Conservation (phyloP, 768 basidiomycete species). For the Kwoniella sp. region DNA sequence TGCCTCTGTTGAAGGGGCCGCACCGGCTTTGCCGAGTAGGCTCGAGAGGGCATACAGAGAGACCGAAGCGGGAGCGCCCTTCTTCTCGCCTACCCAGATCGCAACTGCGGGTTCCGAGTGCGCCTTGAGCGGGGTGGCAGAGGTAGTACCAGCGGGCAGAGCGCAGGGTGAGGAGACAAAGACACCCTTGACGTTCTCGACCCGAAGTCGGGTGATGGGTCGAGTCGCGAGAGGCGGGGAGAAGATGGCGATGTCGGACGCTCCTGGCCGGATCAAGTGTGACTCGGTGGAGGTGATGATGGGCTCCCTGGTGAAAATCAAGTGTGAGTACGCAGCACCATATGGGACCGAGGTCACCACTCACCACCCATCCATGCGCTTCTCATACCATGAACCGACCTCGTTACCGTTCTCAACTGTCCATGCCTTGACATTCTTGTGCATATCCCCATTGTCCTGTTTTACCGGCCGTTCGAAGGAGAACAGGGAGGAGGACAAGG, state of each 20-base stretch:
- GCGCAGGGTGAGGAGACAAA: conserved; percentile 36
- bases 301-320: conserved; percentile 49
- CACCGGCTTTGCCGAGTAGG: conserved; percentile 24
- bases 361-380: conserved; percentile 80
- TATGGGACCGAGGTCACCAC: conserved; percentile 6
- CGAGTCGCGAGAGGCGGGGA: conserved; percentile 48
- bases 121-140: conserved; percentile 28
- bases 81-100: conserved; percentile 89
- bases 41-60: conserved; percentile 70
- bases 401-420: conserved; percentile 79
- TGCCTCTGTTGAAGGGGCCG: conserved; percentile 9
- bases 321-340: too few relatives aligned
- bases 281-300: conserved; percentile 46
- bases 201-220: conserved; percentile 31
- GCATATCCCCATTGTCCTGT: conserved; percentile 78
- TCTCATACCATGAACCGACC: conserved; percentile 80
- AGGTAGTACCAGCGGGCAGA: conserved; percentile 31
- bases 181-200: conserved; percentile 37
- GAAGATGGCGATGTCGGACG: conserved; percentile 44
- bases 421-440: conserved; percentile 92
- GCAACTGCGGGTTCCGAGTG: conserved; percentile 57
- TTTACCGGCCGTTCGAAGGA: conserved; percentile 96
- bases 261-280: conserved; percentile 38
- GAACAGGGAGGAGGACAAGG: conserved; percentile 84
- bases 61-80: conserved; percentile 84